These are phyloP conservation scores for Penicillium goetzii DNA, from an alignment of 495 filamentous ascomycete species.

Conservation along the genomic window DNA sequence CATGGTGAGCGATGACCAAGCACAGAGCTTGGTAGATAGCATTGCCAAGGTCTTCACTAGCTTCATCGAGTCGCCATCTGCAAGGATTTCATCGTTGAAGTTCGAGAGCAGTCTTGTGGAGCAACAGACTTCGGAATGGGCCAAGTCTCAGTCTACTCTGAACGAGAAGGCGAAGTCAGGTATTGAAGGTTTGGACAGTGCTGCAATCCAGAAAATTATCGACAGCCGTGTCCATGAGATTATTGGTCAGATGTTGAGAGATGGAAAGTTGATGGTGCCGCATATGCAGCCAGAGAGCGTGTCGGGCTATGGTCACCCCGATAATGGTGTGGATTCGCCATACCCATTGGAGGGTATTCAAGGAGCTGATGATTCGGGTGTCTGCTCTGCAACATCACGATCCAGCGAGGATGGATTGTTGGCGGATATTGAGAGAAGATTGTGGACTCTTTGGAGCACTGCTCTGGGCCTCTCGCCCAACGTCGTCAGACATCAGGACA, in stretches of 20 bases:
- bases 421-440: slow-evolving; percentile 40
- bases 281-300: slow-evolving; percentile 20
- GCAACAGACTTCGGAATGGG: slow-evolving; percentile 15
- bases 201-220: slow-evolving; percentile 42
- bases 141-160: slow-evolving; percentile 19
- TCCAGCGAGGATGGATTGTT: slow-evolving; percentile 32
- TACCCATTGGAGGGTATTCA: slow-evolving; percentile 25
- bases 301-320: slow-evolving; percentile 23
- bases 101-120: slow-evolving; percentile 17
- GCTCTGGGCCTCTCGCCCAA: slow-evolving; percentile 46
- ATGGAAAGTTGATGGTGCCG: slow-evolving; percentile 38
- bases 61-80: slow-evolving; percentile 39
- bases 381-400: slow-evolving; percentile 31
- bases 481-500: slow-evolving; percentile 45
- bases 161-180: slow-evolving; percentile 21
- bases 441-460: slow-evolving; percentile 52
- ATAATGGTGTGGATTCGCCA: slow-evolving; percentile 25
- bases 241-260: slow-evolving; percentile 43
- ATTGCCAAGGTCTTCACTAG: slow-evolving; percentile 40
- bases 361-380: slow-evolving; percentile 32
- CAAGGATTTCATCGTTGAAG: slow-evolving; percentile 28
- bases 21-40: slow-evolving; percentile 33
- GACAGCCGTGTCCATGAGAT: slow-evolving; percentile 48
- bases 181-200: slow-evolving; percentile 26
- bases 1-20: slow-evolving; percentile 47